phyloP scores from a whole-genome alignment of 805 yeast genomes.

The Grigorovia jiainica region DNA sequence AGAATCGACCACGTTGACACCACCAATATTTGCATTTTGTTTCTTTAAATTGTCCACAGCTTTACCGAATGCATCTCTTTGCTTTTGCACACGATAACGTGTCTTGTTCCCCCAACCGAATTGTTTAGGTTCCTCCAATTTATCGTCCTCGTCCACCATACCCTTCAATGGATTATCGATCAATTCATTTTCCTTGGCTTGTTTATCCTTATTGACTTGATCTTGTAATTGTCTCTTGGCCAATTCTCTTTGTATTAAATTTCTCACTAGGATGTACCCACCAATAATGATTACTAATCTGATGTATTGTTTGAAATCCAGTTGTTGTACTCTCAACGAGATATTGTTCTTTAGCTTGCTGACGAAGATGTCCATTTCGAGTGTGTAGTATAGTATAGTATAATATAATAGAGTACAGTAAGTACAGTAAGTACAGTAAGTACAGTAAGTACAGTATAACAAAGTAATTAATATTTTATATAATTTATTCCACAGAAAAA shows the following conservation, averaged over 20 bases:
- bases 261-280: conserved; percentile 52
- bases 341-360: not conserved
- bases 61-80: conserved; percentile 45
- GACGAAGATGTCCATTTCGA: not conserved
- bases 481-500: too few relatives aligned
- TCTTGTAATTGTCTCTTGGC: conserved; percentile 49
- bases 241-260: conserved; percentile 46
- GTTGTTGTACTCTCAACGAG: not conserved
- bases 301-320: conserved; percentile 10
- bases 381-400: not conserved
- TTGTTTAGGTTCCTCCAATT: conserved; percentile 22
- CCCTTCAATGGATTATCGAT: conserved; percentile 28
- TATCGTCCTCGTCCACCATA: conserved; percentile 10
- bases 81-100: conserved; percentile 46
- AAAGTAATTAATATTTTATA: too few relatives aligned
- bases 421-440: too few relatives aligned
- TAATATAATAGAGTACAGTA: too few relatives aligned
- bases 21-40: conserved; percentile 26
- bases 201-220: conserved; percentile 25
- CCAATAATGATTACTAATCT: conserved; percentile 42
- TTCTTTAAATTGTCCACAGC: conserved; percentile 33
- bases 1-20: conserved; percentile 37
- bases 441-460: too few relatives aligned
- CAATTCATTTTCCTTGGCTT: conserved; percentile 26
- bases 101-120: conserved; percentile 82